Evolutionary conservation across 768 basidiomycete species (phyloP), one percentile per base, ranked within the genome.

Genomic region (Tulasnella sp.): DNA sequence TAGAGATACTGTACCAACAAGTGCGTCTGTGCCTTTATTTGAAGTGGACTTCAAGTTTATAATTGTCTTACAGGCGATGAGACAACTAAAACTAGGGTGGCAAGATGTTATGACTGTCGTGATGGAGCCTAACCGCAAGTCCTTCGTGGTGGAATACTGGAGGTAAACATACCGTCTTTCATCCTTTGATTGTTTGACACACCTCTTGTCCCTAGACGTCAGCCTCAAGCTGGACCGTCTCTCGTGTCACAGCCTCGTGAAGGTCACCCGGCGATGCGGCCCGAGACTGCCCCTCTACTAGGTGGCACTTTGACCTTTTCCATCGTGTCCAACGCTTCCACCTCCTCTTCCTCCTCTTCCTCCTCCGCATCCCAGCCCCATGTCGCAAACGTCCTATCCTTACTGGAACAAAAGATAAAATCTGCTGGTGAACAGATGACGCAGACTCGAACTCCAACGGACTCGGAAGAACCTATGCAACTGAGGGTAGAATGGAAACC

Each of bases 61-160:
- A 17, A 29, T 39, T 29, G 49, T 42, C 43, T 27, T n/a, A 37
- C 51, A 73, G 85, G 86, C 84, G 1, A 72, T 81, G 65, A 75
- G 87, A 25, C 80, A 91, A 77, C 75, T 84, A 46, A 78, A 78
- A n/a, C 72, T 90, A 3, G 89, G 89, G n/a, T 92, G 89, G 89
- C 81, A 77, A 0, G 80, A 89, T 11, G 83, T 79, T 64, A 67
- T 96, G 31, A 74, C 74, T 3, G 78, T 92, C 12, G 77, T 82
- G 39, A 80, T 92, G 73, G 76, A 75, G 19, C 73, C 77, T 29
- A 76, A 83, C 63, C 75, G 84, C 40, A 84, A 84, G 67, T 75
- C 74, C 1, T 71, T 96, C 61, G 76, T 73, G 5, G 75, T 83
- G 23, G 80, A 79, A n/a, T 97, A 97, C 66, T 97, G 93, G 93